A percentile compares a stretch with the other conserved stretches of the same genome.
Evolutionary conservation across 306 rosid genomes (phyloP).

Genomic region (Fagus crenata): DNA sequence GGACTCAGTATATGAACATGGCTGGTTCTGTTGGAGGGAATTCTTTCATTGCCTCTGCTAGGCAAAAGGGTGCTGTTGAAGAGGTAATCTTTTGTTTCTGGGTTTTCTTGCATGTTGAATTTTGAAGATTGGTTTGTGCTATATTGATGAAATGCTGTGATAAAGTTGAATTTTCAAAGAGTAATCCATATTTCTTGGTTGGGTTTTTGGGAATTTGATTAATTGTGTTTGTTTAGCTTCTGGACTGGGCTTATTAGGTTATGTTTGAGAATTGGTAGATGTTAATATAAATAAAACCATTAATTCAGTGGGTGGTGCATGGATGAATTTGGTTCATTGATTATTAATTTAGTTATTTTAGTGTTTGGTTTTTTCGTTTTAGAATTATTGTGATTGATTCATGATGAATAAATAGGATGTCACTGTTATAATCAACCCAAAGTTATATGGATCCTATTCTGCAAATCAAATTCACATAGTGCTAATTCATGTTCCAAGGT

Average conservation of each 20-base stretch:
- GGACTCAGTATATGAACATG: constrained; percentile 49
- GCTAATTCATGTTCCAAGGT: not conserved
- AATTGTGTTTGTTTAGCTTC: not conserved
- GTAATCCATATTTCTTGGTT: not conserved
- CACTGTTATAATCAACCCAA: not conserved
- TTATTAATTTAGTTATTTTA: not conserved
- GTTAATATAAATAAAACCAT: not conserved
- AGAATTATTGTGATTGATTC: not conserved
- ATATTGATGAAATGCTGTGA: not conserved
- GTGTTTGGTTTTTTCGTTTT: too few species aligned
- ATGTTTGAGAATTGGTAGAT: not conserved
- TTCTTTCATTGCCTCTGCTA: constrained; percentile 65
- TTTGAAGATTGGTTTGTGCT: not conserved
- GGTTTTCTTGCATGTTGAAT: not conserved
- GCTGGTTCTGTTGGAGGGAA: constrained; percentile 35
- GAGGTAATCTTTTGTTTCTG: constrained; percentile 43
- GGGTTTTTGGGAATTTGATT: not conserved
- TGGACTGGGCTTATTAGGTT: not conserved
- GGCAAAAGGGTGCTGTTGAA: constrained; percentile 48
- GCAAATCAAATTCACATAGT: not conserved
- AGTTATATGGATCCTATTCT: not conserved
- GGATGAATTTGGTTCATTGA: not conserved
- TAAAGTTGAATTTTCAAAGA: not conserved
- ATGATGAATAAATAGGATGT: not conserved
- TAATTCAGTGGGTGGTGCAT: not conserved